Evolutionary conservation across 73 alveolate genomes (phyloP).

Genomic region (Tetrahymena malaccensis): DNA sequence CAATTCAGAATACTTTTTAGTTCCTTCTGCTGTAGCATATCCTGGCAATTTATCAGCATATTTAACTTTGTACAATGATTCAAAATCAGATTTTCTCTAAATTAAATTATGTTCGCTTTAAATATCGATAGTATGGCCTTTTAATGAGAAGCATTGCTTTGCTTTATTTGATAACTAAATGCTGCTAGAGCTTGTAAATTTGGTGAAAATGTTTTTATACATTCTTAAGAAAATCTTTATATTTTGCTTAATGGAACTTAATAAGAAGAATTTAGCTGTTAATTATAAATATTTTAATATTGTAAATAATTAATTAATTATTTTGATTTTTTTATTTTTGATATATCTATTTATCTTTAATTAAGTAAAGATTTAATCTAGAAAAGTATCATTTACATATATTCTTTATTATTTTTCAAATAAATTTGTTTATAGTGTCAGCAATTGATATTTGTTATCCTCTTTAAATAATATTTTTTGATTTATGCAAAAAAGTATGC

Average conservation of each 20-base stretch:
- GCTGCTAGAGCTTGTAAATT: neutral
- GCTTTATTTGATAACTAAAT: neutral
- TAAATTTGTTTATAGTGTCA: too few species aligned
- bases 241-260: neutral
- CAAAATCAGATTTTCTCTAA: neutral
- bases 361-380: neutral
- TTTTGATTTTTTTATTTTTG: neutral
- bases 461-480: neutral
- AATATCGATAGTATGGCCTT: neutral
- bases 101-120: neutral
- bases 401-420: neutral
- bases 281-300: neutral
- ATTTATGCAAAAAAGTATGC: neutral
- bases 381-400: neutral
- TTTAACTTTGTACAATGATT: neutral
- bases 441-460: neutral
- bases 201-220: neutral
- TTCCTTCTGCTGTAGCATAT: conserved; percentile 57
- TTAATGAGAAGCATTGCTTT: neutral
- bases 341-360: neutral
- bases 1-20: conserved; percentile 21
- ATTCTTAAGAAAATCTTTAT: neutral
- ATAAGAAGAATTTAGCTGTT: neutral
- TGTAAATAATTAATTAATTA: neutral
- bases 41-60: neutral